These are phyloP conservation scores for Cryomyces minteri DNA, from an alignment of 495 filamentous ascomycete genomes.

Conservation along the genomic window DNA sequence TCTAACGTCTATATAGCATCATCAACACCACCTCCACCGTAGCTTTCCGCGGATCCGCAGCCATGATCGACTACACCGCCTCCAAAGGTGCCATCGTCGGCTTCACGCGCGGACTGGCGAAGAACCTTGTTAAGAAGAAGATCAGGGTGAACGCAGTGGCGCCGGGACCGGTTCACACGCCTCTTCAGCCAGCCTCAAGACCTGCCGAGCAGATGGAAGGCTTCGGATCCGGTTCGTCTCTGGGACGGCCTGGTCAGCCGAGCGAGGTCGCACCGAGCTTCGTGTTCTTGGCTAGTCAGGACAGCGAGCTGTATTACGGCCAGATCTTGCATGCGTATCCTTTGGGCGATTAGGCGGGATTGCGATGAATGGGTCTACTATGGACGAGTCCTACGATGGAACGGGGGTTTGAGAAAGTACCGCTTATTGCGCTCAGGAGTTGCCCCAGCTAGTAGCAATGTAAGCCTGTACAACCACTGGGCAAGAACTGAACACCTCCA, in stretches of 20 bases:
- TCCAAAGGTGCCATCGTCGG: conserved; percentile 71
- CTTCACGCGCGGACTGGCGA: conserved; percentile 62
- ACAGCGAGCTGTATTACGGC: conserved; percentile 27
- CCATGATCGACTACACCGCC: conserved; percentile 45
- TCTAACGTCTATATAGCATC: conserved; percentile 21
- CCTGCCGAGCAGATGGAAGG: conserved; percentile 44
- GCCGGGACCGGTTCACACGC: conserved; percentile 75
- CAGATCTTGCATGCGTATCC: conserved; percentile 9
- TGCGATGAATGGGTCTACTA: too few relatives aligned
- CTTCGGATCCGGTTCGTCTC: conserved; percentile 52
- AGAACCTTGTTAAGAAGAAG: conserved; percentile 50
- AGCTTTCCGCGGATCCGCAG: conserved; percentile 29
- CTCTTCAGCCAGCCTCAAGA: conserved; percentile 67
- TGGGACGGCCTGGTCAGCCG: conserved; percentile 62
- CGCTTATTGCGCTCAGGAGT: too few relatives aligned
- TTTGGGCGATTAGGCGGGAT: not conserved
- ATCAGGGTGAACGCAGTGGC: conserved; percentile 71
- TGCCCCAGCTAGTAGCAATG: too few relatives aligned
- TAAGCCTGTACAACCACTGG: too few relatives aligned
- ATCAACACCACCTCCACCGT: conserved; percentile 39
- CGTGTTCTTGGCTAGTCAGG: conserved; percentile 63
- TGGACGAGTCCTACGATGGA: too few relatives aligned
- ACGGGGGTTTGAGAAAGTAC: too few relatives aligned
- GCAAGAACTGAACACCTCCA: too few relatives aligned
- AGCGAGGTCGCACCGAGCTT: conserved; percentile 68